Conservation (phyloP, 2,329 filamentous ascomycete genomes). For the Alternaria sp. region DNA sequence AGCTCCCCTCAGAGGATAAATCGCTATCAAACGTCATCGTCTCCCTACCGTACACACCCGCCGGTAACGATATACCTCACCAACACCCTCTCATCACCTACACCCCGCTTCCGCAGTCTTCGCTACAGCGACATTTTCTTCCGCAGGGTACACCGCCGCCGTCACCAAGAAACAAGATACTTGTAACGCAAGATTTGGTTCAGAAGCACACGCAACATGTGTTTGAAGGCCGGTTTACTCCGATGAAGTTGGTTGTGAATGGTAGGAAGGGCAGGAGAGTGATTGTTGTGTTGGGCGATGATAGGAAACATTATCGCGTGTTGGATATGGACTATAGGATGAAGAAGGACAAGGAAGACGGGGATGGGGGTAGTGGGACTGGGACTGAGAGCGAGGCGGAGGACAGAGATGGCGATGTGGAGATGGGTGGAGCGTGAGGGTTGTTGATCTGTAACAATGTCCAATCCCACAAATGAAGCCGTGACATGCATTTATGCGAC, state of each 20-base stretch:
- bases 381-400: conserved; percentile 11
- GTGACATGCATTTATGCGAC: background rate
- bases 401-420: conserved; percentile 6
- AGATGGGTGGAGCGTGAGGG: background rate
- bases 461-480: background rate
- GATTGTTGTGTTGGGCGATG: conserved; percentile 61
- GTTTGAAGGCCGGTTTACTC: conserved; percentile 57
- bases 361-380: conserved; percentile 1
- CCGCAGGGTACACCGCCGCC: background rate
- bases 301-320: conserved; percentile 61
- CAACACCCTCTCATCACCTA: conserved; percentile 12
- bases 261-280: conserved; percentile 60
- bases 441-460: background rate
- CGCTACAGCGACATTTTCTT: conserved; percentile 1
- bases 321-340: conserved; percentile 59
- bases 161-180: background rate
- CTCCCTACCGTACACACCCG: conserved; percentile 36
- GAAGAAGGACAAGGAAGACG: conserved; percentile 25
- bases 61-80: conserved; percentile 19
- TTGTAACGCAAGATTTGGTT: conserved; percentile 13
- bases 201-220: conserved; percentile 51
- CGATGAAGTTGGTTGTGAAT: conserved; percentile 60
- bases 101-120: conserved; percentile 11
- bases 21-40: conserved; percentile 19
- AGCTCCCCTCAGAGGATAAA: conserved; percentile 5